Conservation (phyloP, 2,329 filamentous ascomycete genomes). For the Gliomastix tumulicola region DNA sequence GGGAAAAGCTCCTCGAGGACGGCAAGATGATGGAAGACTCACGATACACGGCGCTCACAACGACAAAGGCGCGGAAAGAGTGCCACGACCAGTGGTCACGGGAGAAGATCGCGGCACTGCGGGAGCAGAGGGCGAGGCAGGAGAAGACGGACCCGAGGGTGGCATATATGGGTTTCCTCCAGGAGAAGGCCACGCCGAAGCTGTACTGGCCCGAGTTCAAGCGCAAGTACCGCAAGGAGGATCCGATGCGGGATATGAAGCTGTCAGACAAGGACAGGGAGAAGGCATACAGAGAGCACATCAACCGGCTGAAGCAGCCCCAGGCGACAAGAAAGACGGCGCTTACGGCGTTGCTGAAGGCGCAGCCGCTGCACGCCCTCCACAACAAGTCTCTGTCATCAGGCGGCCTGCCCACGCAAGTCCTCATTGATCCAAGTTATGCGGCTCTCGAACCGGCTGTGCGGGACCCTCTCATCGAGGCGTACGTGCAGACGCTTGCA, state of each 20-base stretch:
- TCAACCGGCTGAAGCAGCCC: slow-evolving; percentile 59
- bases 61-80: slow-evolving; percentile 73
- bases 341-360: slow-evolving; percentile 56
- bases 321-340: slow-evolving; percentile 63
- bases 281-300: slow-evolving; percentile 70
- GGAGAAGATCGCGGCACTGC: slow-evolving; percentile 65
- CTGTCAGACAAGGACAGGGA: slow-evolving; percentile 72
- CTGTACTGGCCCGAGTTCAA: slow-evolving; percentile 98
- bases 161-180: slow-evolving; percentile 74
- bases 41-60: slow-evolving; percentile 77
- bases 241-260: slow-evolving; percentile 67
- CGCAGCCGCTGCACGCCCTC: slow-evolving; percentile 49
- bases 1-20: slow-evolving; percentile 84
- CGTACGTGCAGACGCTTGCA: slow-evolving; percentile 59
- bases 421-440: slow-evolving; percentile 63
- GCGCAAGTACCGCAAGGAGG: slow-evolving; percentile 78
- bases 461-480: slow-evolving; percentile 59
- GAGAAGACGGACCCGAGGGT: slow-evolving; percentile 79
- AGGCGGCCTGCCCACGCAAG: slow-evolving; percentile 50
- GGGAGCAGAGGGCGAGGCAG: slow-evolving; percentile 65
- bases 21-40: slow-evolving; percentile 76
- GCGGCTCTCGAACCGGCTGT: slow-evolving; percentile 55
- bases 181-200: slow-evolving; percentile 78
- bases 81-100: slow-evolving; percentile 80
- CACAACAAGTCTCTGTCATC: slow-evolving; percentile 52